Conservation (phyloP, 1,284 basidiomycete species). For the Exsudoporus floridanus region DNA sequence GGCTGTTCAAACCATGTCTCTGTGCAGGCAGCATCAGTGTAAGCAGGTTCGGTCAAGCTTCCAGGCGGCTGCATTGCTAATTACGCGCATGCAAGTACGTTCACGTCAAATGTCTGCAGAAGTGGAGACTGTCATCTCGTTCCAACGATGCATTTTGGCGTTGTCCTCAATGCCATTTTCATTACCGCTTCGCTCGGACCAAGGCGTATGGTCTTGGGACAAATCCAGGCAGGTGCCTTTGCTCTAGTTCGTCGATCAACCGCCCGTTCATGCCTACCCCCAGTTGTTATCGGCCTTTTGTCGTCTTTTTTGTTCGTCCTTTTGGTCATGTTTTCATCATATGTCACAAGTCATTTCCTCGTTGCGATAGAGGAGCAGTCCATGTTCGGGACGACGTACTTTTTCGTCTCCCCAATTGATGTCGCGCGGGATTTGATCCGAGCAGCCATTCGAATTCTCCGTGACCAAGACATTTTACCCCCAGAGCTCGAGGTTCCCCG, state of each 20-base stretch:
- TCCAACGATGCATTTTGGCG: slow-evolving; percentile 64
- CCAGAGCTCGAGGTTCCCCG: slow-evolving; percentile 38
- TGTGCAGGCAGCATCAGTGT: slow-evolving; percentile 81
- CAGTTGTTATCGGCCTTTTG: slow-evolving; percentile 65
- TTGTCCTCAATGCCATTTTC: slow-evolving; percentile 75
- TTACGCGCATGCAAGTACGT: slow-evolving; percentile 51
- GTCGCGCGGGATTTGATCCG: slow-evolving; percentile 62
- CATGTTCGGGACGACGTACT: slow-evolving; percentile 45
- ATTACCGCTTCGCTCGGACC: slow-evolving; percentile 71
- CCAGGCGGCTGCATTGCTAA: slow-evolving; percentile 13
- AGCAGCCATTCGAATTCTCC: slow-evolving; percentile 61
- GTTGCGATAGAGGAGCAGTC: slow-evolving; percentile 36
- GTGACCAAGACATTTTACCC: slow-evolving; percentile 51
- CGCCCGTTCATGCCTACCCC: slow-evolving; percentile 13
- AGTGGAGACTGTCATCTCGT: slow-evolving; percentile 62
- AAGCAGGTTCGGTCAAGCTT: slow-evolving; percentile 32
- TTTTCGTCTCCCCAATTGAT: slow-evolving; percentile 57
- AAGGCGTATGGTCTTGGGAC: slow-evolving; percentile 66
- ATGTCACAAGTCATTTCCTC: slow-evolving; percentile 66
- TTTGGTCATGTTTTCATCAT: slow-evolving; percentile 70
- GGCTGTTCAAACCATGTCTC: slow-evolving; percentile 73
- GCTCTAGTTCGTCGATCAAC: background rate
- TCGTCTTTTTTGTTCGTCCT: slow-evolving; percentile 64
- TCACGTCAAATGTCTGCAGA: slow-evolving; percentile 72
- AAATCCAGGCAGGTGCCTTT: slow-evolving; percentile 56